phyloP scores from a whole-genome alignment of 805 yeast genomes.

The Zygoascus flipseniorum region DNA sequence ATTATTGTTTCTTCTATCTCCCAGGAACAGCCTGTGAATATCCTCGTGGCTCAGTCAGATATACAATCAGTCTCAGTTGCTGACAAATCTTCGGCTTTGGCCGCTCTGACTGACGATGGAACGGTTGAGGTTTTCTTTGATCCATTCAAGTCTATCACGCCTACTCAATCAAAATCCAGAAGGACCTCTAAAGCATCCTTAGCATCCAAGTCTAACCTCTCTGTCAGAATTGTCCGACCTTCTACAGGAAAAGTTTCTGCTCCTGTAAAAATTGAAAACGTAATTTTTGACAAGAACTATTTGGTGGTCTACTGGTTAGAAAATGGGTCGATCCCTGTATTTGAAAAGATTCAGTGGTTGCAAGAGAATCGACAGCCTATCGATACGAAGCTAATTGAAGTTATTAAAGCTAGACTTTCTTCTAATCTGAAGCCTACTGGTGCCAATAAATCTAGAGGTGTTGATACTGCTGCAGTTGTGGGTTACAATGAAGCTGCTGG shows the following conservation, averaged over 20 bases:
- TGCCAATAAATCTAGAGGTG: constrained; percentile 14
- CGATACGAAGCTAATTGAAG: neutral
- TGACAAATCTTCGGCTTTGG: constrained; percentile 27
- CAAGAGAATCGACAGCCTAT: neutral
- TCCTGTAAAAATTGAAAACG: constrained; percentile 10
- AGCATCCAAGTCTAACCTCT: constrained; percentile 8
- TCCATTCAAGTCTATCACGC: constrained; percentile 29
- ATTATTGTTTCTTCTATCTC: constrained; percentile 56
- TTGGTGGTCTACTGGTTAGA: constrained; percentile 24
- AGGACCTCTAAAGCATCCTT: constrained; percentile 7
- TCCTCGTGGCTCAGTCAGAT: constrained; percentile 64
- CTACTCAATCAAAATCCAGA: constrained; percentile 1
- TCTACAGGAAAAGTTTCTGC: constrained; percentile 2
- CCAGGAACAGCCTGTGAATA: constrained; percentile 38
- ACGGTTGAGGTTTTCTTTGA: constrained; percentile 59
- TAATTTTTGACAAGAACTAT: constrained; percentile 9
- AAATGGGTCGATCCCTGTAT: constrained; percentile 24
- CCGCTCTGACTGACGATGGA: constrained; percentile 69
- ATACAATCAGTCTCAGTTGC: constrained; percentile 34
- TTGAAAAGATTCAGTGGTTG: constrained; percentile 22
- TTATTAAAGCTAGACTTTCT: constrained; percentile 3
- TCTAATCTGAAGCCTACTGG: constrained; percentile 1
- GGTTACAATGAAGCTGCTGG: constrained; percentile 29
- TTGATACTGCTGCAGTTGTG: constrained; percentile 36
- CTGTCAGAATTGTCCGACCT: constrained; percentile 11